These are phyloP conservation scores for Fusarium subtropicale DNA, from an alignment of 2,329 filamentous ascomycete species.

Conservation along the genomic window DNA sequence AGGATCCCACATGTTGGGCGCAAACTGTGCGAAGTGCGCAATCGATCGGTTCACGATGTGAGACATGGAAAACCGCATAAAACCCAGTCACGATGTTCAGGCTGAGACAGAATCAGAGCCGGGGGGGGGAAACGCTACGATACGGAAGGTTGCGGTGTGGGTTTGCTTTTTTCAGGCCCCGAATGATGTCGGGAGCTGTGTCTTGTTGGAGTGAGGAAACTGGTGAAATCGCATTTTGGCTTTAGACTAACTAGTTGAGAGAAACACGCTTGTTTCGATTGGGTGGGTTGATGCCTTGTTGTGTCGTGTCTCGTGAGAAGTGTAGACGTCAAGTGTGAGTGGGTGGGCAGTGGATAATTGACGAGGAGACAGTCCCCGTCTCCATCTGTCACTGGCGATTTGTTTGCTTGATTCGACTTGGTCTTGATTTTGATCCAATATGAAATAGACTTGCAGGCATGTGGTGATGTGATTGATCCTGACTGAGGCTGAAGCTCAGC, in stretches of 20 bases:
- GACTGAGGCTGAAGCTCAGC: conserved; percentile 4
- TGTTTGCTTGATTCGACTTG: conserved; percentile 5
- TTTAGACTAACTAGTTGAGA: conserved; percentile 34
- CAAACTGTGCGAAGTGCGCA: conserved; percentile 42
- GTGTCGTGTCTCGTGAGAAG: conserved; percentile 39
- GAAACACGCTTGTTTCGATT: conserved; percentile 37
- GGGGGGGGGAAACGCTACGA: conserved; percentile 14
- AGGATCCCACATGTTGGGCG: conserved; percentile 30
- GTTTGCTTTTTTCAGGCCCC: conserved; percentile 37
- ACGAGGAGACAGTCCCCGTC: neutral
- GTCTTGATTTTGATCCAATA: too few relatives aligned
- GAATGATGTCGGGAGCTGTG: conserved; percentile 39
- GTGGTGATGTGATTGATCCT: conserved; percentile 9
- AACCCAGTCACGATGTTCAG: conserved; percentile 39
- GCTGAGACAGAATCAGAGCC: conserved; percentile 33
- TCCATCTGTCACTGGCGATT: neutral
- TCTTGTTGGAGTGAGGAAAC: conserved; percentile 19
- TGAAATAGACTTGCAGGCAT: neutral
- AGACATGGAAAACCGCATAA: conserved; percentile 44
- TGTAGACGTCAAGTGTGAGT: conserved; percentile 28
- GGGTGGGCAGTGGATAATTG: conserved; percentile 13
- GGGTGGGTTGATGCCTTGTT: conserved; percentile 35
- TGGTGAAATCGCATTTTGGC: conserved; percentile 37
- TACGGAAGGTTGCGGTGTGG: conserved; percentile 40
- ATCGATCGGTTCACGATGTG: conserved; percentile 43